These are phyloP conservation scores for Hypoxylon sp. DNA, from an alignment of 2,329 filamentous ascomycete species.

Conservation along the genomic window DNA sequence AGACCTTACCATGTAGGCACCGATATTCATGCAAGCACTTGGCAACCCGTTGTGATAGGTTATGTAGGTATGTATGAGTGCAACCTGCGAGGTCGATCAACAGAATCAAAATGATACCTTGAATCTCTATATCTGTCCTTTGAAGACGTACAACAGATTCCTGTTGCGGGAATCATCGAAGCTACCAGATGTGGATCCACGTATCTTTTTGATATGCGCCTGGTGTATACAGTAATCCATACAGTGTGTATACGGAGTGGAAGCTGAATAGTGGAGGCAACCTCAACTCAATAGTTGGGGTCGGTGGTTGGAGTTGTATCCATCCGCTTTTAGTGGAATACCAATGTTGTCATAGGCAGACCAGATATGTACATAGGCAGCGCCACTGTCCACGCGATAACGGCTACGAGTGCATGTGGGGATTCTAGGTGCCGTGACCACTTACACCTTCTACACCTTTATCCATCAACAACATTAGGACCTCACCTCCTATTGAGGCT, in stretches of 20 bases:
- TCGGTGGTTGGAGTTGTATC: slow-evolving; percentile 24
- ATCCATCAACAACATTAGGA: slow-evolving; percentile 31
- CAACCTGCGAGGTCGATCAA: slow-evolving; percentile 39
- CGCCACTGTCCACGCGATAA: slow-evolving; percentile 44
- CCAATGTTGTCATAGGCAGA: slow-evolving; percentile 39
- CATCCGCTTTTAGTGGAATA: slow-evolving; percentile 16
- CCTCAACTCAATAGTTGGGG: slow-evolving; percentile 30
- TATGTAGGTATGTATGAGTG: slow-evolving; percentile 28
- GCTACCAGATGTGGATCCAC: slow-evolving; percentile 2
- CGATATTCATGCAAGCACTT: slow-evolving; percentile 27
- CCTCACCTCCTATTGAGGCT: slow-evolving; percentile 35
- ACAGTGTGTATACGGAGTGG: neutral
- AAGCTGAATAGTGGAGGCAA: no score
- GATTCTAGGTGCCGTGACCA: slow-evolving; percentile 41
- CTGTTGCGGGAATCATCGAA: neutral
- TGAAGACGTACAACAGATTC: neutral
- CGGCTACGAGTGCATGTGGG: slow-evolving; percentile 33
- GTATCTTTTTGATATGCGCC: neutral
- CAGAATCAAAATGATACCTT: slow-evolving; percentile 21
- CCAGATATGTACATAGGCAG: slow-evolving; percentile 21
- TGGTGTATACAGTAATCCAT: slow-evolving; percentile 7
- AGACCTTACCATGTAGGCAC: slow-evolving; percentile 10
- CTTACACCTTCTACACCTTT: slow-evolving; percentile 23
- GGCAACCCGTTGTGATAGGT: slow-evolving; percentile 14
- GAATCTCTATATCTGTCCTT: slow-evolving; percentile 17